Base-by-base conservation (phyloP, 768 basidiomycete species). In the Amanita thiersii region DNA sequence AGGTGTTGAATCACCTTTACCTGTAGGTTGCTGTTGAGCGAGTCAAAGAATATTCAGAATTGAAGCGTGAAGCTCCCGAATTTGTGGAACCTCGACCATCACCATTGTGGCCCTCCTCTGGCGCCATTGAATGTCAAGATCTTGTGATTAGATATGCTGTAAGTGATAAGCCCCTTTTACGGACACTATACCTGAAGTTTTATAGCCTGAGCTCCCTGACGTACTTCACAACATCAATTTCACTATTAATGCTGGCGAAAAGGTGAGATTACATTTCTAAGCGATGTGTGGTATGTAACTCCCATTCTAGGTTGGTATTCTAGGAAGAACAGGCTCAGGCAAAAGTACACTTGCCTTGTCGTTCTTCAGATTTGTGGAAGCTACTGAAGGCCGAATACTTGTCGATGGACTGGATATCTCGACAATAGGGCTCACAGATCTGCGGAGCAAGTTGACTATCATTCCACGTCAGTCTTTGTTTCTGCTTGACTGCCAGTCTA, bases 21-120 rank as follows among this genome's bases (percentile, higher is more conserved):
- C 21, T 36, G 11, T 41, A 86, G 84, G 84, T 89, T 49, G 81
- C 86, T 23, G 63, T 90, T 25, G 90, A 93, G 58, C 82, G 92
- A 39, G 77, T 94, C 57, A 91, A 91, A 56, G 92, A 94, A 62
- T 93, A 85, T 56, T 84, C 89, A 3, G 86, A 90, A 49, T 61
- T 92, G 20, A 57, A 66, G 30, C 73, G 73, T 19, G 92, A 97
- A 64, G 72, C 81, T 6, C 69, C 89, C 1, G 92, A 97, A 56
- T 87, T 83, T 53, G 57, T 87, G 31, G 89, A 96, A 45, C 89
- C 88, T 3, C 67, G 89, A n/a, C 91, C 92, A 3, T 69, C 79
- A 0, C 62, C 73, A 4, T 68, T 76, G 23, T 96, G 92, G 92
- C 92, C 92, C 2, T 66, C 76, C 3, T 63, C 60, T 4, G 86